These are phyloP conservation scores for Amphichorda felina DNA, from an alignment of 2,329 filamentous ascomycete genomes.

Conservation along the genomic window DNA sequence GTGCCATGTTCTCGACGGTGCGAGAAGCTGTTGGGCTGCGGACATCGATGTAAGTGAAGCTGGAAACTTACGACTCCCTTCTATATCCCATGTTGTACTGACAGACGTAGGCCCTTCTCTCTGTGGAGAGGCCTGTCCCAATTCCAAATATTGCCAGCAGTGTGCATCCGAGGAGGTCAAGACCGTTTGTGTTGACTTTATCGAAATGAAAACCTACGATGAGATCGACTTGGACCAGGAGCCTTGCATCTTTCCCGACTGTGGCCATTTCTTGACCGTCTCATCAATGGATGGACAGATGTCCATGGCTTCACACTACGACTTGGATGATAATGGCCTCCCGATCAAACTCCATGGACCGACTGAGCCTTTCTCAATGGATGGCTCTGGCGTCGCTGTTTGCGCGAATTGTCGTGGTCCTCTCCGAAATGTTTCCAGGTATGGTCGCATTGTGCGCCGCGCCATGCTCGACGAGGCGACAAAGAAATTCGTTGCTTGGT, in stretches of 20 bases:
- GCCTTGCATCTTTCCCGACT: conserved; percentile 50
- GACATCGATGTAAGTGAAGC: conserved; percentile 39
- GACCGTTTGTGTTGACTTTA: conserved; percentile 39
- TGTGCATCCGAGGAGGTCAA: conserved; percentile 36
- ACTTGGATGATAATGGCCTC: conserved; percentile 19
- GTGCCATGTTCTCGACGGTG: conserved; percentile 54
- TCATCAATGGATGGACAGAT: conserved; percentile 50
- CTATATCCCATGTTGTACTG: neutral
- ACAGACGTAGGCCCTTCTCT: conserved; percentile 33
- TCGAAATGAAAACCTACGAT: conserved; percentile 38
- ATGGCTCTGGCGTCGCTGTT: conserved; percentile 30
- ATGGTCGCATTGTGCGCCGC: conserved; percentile 48
- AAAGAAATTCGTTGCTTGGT: conserved; percentile 50
- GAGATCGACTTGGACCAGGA: conserved; percentile 46
- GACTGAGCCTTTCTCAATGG: conserved; percentile 37
- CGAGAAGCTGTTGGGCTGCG: conserved; percentile 36
- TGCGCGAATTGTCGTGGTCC: conserved; percentile 51
- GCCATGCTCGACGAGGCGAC: conserved; percentile 50
- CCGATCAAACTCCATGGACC: conserved; percentile 19
- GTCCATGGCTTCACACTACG: conserved; percentile 38
- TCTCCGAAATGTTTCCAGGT: conserved; percentile 44
- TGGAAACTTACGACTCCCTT: neutral
- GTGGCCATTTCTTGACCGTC: conserved; percentile 51
- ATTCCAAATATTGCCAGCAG: conserved; percentile 37
- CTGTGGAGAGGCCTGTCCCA: conserved; percentile 53